phyloP scores from a whole-genome alignment of 257 asterid species.

The Solanum arcanum region DNA sequence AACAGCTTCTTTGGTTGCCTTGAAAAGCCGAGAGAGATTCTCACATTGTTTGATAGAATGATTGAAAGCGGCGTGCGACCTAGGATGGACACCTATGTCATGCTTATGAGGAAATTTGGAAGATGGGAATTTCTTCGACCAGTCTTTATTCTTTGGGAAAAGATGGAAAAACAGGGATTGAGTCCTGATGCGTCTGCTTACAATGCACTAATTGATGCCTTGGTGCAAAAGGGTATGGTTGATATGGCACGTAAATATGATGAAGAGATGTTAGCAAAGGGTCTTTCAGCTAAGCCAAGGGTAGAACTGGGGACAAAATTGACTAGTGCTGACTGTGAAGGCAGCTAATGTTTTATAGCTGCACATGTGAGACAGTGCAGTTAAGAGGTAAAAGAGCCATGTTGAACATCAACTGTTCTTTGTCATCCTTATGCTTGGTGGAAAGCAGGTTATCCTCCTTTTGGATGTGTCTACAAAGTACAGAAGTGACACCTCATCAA shows the following conservation, averaged over 20 bases:
- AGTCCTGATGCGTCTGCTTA: slow-evolving; percentile 87
- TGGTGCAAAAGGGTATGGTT: slow-evolving; percentile 74
- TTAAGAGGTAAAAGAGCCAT: background rate
- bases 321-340: slow-evolving; percentile 15
- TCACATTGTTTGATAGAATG: slow-evolving; percentile 67
- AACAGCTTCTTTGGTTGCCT: slow-evolving; percentile 60
- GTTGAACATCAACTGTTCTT: background rate
- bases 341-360: slow-evolving; percentile 4
- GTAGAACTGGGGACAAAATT: slow-evolving; percentile 27
- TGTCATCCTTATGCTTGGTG: background rate
- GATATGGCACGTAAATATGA: slow-evolving; percentile 74
- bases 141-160: slow-evolving; percentile 56
- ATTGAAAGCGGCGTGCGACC: slow-evolving; percentile 60
- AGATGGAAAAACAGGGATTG: slow-evolving; percentile 58
- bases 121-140: slow-evolving; percentile 97
- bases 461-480: background rate
- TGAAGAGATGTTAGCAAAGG: slow-evolving; percentile 68
- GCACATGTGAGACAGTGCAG: background rate
- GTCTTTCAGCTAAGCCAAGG: slow-evolving; percentile 87
- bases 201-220: slow-evolving; percentile 75
- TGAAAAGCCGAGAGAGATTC: slow-evolving; percentile 73
- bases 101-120: slow-evolving; percentile 92
- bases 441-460: background rate
- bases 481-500: background rate
- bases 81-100: slow-evolving; percentile 71